Evolutionary conservation across 176 grass and related monocot genomes (phyloP), one percentile per base, ranked within the genome.

Genomic region (Oryza coarctata): DNA sequence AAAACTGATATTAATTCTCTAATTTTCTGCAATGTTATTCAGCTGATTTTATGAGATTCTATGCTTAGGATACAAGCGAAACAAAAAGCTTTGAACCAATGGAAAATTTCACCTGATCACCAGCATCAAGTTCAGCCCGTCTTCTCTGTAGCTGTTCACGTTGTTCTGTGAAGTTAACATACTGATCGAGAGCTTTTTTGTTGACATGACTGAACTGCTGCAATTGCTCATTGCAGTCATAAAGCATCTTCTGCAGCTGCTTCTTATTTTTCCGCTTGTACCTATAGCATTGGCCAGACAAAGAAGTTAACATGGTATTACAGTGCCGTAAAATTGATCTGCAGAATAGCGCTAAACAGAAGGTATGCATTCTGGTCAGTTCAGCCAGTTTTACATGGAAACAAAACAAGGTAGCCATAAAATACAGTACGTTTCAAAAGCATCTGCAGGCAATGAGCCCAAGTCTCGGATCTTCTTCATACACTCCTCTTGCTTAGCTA

Each of bases 131-230:
- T 86, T 99, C 93, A 67, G 80, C 89, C 30, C 93, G 89, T 85
- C 93, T 91, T 71, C 84, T 87, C 86, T 95, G 89, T 61, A 99
- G 73, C 75, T 99, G 93, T 87, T 99, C 93, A 0, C 93, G 92
- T 60, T 99, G 96, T 81, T 99, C 96, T n/a, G 93, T 91, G 84
- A 99, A 99, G 87, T 94, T 99, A 80, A 95, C 87, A 85, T 99
- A 99, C 76, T 99, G 93, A 71, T 99, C 96, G 84, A 99, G 96
- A 86, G 96, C 93, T 80, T 99, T 99, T 86, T 99, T 86, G 83
- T 95, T 99, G 80, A 99, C 96, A 76, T 99, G 96, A 65, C 96
- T 99, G 83, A 99, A 95, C 62, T 99, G 91, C 76, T 91, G 93
- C 83, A 99, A 79, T 65, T 99, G 82, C 58, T 95, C 93, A 71